Evolutionary conservation across 495 filamentous ascomycete genomes (phyloP).

Genomic region (Tuber indicum): DNA sequence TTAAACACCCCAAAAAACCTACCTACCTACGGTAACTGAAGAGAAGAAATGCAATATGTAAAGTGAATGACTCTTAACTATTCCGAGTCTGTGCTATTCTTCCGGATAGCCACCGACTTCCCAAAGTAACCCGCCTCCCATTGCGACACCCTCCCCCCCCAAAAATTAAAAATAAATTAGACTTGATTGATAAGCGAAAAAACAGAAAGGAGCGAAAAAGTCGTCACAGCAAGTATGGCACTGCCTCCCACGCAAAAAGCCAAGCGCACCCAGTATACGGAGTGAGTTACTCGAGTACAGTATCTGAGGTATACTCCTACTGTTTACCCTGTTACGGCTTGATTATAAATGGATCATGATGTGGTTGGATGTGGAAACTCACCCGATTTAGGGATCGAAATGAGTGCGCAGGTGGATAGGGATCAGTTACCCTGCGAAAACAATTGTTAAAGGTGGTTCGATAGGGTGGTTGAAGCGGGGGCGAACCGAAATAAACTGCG

Average conservation of each 20-base stretch:
- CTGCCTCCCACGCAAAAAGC: neutral
- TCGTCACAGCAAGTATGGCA: neutral
- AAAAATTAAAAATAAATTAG: neutral
- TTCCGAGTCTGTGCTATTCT: neutral
- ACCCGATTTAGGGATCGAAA: neutral
- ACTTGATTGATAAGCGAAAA: neutral
- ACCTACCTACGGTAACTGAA: constrained; percentile 9
- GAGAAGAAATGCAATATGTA: neutral
- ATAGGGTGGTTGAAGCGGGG: neutral
- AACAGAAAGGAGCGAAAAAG: neutral
- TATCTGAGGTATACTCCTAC: neutral
- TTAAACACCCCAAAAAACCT: constrained; percentile 14
- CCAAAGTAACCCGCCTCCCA: neutral
- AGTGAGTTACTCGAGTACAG: neutral
- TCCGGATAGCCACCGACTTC: neutral
- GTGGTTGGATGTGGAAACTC: neutral
- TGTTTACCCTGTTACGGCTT: neutral
- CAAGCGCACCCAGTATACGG: neutral
- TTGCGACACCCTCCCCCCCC: neutral
- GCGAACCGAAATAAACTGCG: neutral
- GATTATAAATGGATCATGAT: neutral
- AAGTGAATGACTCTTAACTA: neutral
- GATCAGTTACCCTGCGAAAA: neutral
- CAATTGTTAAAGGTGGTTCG: neutral
- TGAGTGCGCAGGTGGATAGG: neutral